These are phyloP conservation scores for Ogataea wickerhamii DNA, from an alignment of 805 yeast species.

Conservation along the genomic window DNA sequence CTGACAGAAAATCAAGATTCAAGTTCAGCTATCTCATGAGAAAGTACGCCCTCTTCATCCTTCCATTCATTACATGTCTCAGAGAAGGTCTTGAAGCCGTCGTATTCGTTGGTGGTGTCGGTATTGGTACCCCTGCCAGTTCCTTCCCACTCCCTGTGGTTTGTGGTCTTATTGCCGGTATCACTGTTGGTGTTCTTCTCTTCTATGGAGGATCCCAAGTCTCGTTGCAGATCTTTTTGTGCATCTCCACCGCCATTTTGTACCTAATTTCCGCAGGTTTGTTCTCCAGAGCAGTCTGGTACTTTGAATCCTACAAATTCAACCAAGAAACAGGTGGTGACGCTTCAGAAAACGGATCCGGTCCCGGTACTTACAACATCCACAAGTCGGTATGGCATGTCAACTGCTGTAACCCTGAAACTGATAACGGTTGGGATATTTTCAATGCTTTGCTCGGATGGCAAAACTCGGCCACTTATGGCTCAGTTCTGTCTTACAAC, in stretches of 20 bases:
- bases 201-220: conserved; percentile 80
- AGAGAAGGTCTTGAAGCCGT: conserved; percentile 99
- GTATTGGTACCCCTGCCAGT: conserved; percentile 47
- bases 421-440: conserved; percentile 94
- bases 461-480: conserved; percentile 88
- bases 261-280: conserved; percentile 90
- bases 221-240: conserved; percentile 84
- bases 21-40: conserved; percentile 52
- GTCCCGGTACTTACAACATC: conserved; percentile 93
- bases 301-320: conserved; percentile 68
- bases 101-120: conserved; percentile 95
- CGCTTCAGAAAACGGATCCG: conserved; percentile 87
- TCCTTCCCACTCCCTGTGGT: conserved; percentile 94
- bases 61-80: conserved; percentile 86
- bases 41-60: conserved; percentile 82
- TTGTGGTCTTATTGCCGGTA: conserved; percentile 79
- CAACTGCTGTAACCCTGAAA: conserved; percentile 93
- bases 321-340: conserved; percentile 81
- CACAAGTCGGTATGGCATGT: conserved; percentile 86
- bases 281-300: conserved; percentile 92
- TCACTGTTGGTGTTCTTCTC: conserved; percentile 61
- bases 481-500: conserved; percentile 81
- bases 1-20: conserved; percentile 46
- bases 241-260: conserved; percentile 82
- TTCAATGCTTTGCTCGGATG: conserved; percentile 93